Percentiles rank a stretch among this genome's conserved stretches.
Conservation (phyloP, 345 rosid genomes). For the Zanthoxylum bungeanum region DNA sequence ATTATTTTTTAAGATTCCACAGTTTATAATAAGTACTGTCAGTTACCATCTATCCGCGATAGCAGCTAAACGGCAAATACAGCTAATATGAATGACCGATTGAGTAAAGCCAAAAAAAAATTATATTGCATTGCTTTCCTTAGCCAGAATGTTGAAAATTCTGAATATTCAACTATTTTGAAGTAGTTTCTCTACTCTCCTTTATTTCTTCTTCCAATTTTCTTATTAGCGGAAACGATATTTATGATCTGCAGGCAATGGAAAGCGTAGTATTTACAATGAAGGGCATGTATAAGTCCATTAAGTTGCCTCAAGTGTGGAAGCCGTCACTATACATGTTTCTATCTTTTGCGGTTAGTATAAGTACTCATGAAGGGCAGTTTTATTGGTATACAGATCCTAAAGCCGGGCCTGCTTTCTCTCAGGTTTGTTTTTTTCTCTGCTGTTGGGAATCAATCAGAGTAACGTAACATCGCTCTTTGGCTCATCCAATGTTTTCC, state of each 20-base stretch:
- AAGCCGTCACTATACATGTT: conserved; percentile 83
- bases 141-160: not conserved
- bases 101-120: not conserved
- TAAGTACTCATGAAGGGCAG: conserved; percentile 80
- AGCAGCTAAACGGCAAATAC: not conserved
- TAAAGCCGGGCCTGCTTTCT: conserved; percentile 71
- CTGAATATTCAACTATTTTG: not conserved
- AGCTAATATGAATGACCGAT: not conserved
- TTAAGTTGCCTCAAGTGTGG: conserved; percentile 74
- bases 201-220: not conserved
- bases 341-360: conserved; percentile 66
- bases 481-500: not conserved
- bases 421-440: conserved; percentile 42
- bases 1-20: not conserved
- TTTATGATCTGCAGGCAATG: conserved; percentile 31
- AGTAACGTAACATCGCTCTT: not conserved
- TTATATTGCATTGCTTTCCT: not conserved
- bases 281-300: conserved; percentile 53
- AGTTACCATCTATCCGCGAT: not conserved
- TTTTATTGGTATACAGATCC: conserved; percentile 89
- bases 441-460: not conserved
- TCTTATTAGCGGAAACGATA: not conserved
- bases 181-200: too few species aligned
- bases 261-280: conserved; percentile 46
- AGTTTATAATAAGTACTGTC: not conserved